These are phyloP conservation scores for Brasenia schreberi DNA, from an alignment of 164 flowering plant genomes.

Conservation along the genomic window DNA sequence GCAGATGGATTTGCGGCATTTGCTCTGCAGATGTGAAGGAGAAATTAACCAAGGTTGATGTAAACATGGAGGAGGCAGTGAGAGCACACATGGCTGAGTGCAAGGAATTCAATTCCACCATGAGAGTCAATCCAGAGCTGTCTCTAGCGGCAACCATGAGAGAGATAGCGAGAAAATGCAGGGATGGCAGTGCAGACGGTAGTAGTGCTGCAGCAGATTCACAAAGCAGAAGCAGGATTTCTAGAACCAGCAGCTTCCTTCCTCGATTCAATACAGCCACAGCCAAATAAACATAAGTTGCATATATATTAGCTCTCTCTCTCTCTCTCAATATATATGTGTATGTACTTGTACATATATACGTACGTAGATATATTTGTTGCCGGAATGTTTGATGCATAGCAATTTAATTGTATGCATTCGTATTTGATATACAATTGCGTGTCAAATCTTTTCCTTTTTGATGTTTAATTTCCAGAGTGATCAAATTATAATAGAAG, in stretches of 20 bases:
- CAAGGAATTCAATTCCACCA: slow-evolving; percentile 16
- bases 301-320: no score
- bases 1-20: slow-evolving; percentile 56
- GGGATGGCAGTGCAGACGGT: neutral
- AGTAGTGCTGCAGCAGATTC: neutral
- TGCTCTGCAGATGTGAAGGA: slow-evolving; percentile 60
- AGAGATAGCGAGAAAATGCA: slow-evolving; percentile 16
- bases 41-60: neutral
- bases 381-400: no score
- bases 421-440: no score
- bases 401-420: no score
- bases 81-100: slow-evolving; percentile 32
- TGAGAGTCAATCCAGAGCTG: slow-evolving; percentile 40
- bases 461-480: no score
- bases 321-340: no score
- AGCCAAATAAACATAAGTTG: no score
- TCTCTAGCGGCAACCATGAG: slow-evolving; percentile 34
- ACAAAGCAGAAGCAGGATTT: neutral
- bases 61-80: slow-evolving; percentile 28
- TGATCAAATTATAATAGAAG: no score
- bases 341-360: no score
- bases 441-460: no score
- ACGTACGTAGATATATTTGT: no score
- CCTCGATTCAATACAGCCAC: neutral
- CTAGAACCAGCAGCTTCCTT: neutral